Evolutionary conservation across 2,329 filamentous ascomycete genomes (phyloP).

Genomic region (Tolypocladium album): DNA sequence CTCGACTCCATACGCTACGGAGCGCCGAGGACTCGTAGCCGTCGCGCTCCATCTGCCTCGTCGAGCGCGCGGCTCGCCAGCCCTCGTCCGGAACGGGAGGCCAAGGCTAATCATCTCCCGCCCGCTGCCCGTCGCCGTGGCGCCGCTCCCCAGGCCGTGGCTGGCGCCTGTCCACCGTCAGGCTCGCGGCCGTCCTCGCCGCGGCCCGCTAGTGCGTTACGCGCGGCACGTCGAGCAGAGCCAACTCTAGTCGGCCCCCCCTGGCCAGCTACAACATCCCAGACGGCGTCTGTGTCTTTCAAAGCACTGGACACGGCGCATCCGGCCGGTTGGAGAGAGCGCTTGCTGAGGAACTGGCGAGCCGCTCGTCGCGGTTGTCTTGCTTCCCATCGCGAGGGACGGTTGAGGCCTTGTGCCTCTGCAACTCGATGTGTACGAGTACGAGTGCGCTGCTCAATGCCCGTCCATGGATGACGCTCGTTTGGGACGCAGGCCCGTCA

Average conservation of each 20-base stretch:
- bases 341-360: neutral
- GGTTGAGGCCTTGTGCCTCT: neutral
- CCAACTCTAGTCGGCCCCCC: neutral
- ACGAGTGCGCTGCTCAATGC: too few relatives aligned
- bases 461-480: neutral
- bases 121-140: neutral
- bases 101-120: neutral
- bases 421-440: neutral
- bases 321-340: neutral
- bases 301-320: conserved; percentile 1
- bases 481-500: neutral
- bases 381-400: neutral
- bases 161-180: neutral
- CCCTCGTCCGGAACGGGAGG: neutral
- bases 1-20: neutral
- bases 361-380: neutral
- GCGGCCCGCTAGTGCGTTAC: conserved; percentile 2
- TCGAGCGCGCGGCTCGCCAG: conserved; percentile 1
- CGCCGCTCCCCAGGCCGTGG: neutral
- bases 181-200: neutral
- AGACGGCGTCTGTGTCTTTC: neutral
- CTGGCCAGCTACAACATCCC: neutral
- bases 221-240: conserved; percentile 11
- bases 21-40: neutral
- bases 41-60: neutral